Evolutionary conservation across 352 stramenopile genomes (phyloP).

Genomic region (Phytophthora idaei): DNA sequence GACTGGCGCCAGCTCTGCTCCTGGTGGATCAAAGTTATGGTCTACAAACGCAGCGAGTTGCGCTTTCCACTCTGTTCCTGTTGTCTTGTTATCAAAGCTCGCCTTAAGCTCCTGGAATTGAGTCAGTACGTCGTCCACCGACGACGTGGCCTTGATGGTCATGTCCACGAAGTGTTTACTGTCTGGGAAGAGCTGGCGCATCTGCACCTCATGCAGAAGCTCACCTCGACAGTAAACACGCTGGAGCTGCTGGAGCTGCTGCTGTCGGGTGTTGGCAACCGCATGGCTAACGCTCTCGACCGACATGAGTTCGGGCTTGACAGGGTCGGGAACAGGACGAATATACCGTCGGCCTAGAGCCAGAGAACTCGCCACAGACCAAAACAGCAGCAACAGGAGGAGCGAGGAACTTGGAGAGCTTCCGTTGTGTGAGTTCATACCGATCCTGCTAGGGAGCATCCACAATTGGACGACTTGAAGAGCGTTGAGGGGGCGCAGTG

Average conservation of each 20-base stretch:
- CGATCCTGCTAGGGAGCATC: background rate
- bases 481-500: background rate
- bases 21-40: slow-evolving; percentile 66
- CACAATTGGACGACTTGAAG: slow-evolving; percentile 21
- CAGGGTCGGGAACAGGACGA: background rate
- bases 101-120: slow-evolving; percentile 30
- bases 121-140: slow-evolving; percentile 45
- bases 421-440: slow-evolving; percentile 21
- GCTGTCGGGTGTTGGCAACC: slow-evolving; percentile 10
- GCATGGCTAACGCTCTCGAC: slow-evolving; percentile 8
- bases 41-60: slow-evolving; percentile 58
- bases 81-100: slow-evolving; percentile 1
- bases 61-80: slow-evolving; percentile 25
- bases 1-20: slow-evolving; percentile 49
- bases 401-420: background rate
- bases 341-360: slow-evolving; percentile 26
- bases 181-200: slow-evolving; percentile 70
- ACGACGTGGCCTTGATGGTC: slow-evolving; percentile 60
- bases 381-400: slow-evolving; percentile 22
- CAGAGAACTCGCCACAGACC: slow-evolving; percentile 5
- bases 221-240: slow-evolving; percentile 58
- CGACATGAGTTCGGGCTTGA: slow-evolving; percentile 8
- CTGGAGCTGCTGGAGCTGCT: slow-evolving; percentile 37
- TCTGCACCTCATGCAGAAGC: slow-evolving; percentile 71
- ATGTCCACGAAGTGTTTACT: slow-evolving; percentile 93